A percentile compares a stretch with the other conserved stretches of the same genome.
Conservation (phyloP, 2,329 filamentous ascomycete species). For the Thyridium curvatum region DNA sequence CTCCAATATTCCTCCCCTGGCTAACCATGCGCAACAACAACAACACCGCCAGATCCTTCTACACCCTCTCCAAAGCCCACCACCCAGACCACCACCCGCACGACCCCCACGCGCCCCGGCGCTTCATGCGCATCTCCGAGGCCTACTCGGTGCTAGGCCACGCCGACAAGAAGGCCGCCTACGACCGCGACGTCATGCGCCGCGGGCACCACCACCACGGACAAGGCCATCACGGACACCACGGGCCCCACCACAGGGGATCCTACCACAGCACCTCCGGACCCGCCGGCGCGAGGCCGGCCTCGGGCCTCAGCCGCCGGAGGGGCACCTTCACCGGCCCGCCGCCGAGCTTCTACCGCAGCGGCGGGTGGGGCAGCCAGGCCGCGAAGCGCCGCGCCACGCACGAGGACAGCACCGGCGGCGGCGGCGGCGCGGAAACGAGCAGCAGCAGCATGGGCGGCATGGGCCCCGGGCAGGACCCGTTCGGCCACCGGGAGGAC, state of each 20-base stretch:
- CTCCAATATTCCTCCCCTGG: background rate
- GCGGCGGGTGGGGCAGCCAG: conserved; percentile 70
- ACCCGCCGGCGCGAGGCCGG: conserved; percentile 68
- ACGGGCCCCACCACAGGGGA: conserved; percentile 20
- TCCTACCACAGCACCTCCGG: conserved; percentile 48
- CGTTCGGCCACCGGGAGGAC: conserved; percentile 39
- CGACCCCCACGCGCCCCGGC: conserved; percentile 64
- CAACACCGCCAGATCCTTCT: conserved; percentile 63
- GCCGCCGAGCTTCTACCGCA: conserved; percentile 81
- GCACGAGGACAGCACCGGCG: conserved; percentile 36
- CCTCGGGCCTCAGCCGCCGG: conserved; percentile 74
- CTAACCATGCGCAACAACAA: conserved; percentile 2
- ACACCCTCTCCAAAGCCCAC: conserved; percentile 81
- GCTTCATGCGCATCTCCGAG: conserved; percentile 78
- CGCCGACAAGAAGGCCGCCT: conserved; percentile 66
- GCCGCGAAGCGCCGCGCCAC: conserved; percentile 50
- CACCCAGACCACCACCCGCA: conserved; percentile 86
- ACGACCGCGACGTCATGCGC: conserved; percentile 66
- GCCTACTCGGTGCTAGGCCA: conserved; percentile 75
- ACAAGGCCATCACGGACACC: conserved; percentile 21
- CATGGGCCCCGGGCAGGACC: conserved; percentile 53
- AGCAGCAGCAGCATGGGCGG: conserved; percentile 34
- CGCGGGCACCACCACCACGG: conserved; percentile 23
- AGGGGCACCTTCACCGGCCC: conserved; percentile 75
- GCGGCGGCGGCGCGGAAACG: conserved; percentile 14